Conservation (phyloP, 257 asterid species). For the Leptodermis oblonga region DNA sequence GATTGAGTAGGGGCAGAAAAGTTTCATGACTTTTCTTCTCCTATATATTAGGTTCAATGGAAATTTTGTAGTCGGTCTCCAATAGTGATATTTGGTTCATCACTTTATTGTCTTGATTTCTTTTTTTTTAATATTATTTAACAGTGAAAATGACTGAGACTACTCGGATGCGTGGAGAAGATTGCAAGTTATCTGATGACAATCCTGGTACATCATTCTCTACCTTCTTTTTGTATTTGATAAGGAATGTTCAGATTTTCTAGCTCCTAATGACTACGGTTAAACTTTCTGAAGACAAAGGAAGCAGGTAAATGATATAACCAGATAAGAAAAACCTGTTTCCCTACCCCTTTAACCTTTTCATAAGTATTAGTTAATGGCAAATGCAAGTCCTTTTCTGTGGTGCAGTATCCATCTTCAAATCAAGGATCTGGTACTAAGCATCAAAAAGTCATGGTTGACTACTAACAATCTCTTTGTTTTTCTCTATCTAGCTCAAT, state of each 20-base stretch:
- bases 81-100: constrained; percentile 1
- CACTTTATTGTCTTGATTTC: constrained; percentile 13
- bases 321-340: neutral
- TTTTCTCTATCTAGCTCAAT: neutral
- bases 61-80: too few relatives aligned
- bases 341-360: constrained; percentile 5
- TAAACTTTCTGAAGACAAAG: constrained; percentile 6
- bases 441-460: neutral
- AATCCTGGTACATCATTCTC: constrained; percentile 42
- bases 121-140: constrained; percentile 8
- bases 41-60: constrained; percentile 1
- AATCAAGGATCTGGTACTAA: neutral
- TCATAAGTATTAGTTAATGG: neutral
- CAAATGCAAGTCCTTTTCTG: neutral
- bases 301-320: neutral
- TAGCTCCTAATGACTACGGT: neutral
- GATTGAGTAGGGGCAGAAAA: neutral
- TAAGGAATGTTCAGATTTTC: neutral
- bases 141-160: constrained; percentile 54
- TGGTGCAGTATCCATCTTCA: neutral
- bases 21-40: neutral
- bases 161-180: constrained; percentile 50
- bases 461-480: neutral
- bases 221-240: neutral
- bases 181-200: constrained; percentile 48